Evolutionary conservation across 345 rosid genomes (phyloP), one percentile per base, ranked within the genome.

Genomic region (Eucalyptus decipiens): DNA sequence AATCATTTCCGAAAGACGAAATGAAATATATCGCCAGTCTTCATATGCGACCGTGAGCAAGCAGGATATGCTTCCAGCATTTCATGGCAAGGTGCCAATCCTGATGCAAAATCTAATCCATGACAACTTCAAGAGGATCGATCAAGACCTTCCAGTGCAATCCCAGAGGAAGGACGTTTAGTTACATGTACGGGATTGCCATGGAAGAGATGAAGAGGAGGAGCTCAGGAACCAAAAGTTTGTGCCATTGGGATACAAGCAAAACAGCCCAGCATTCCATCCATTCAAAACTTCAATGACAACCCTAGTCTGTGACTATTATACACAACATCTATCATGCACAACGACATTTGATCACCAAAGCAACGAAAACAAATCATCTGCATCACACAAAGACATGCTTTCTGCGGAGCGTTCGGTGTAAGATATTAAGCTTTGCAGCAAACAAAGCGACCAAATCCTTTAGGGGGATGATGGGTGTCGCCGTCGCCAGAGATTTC

Each of bases 401-500:
- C 83, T 65, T 15, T 65, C 76, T 65, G 40, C 45, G 2, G 42
- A 19, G 83, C 83, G 28, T 7, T 76, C 45, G 14, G 13, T 21
- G 4, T 37, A 37, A 76, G 45, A 19, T 21, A 26, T 92, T 88
- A 93, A 88, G 92, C 91, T 90, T 90, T 93, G 89, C 91, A 92
- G 86, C 95, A 93, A 37, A 92, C 87, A 60, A 93, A 93, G 58
- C 92, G 93, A 49, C 92, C 90, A 11, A 91, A 76, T 76, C 83
- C 83, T 76, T 37, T 37, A 21, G 47, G 83, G 83, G 47, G 45
- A 88, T 86, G 93, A 90, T 88, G 88, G 89, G 32, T 86, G 87
- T 11, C 81, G 28, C 88, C 92, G 9, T 72, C 91, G 9, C 89
- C 90, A 13, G 88, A 43, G 40, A 93, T 90, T 24, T 91, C 88